Evolutionary conservation across 2,329 filamentous ascomycete genomes (phyloP).

Genomic region (Elsinoe perseae): DNA sequence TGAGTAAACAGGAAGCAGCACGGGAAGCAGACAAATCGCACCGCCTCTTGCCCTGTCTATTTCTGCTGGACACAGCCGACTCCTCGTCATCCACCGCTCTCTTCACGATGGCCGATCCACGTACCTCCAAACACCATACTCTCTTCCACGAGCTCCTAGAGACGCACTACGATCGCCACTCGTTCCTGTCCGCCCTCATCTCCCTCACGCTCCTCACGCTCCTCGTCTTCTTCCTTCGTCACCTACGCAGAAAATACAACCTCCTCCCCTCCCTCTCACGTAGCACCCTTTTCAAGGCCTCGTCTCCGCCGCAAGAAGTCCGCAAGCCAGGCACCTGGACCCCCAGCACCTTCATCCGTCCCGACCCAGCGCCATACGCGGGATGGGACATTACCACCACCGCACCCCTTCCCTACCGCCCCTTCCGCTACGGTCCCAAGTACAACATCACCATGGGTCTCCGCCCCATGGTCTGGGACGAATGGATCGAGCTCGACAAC

Average conservation of each 20-base stretch:
- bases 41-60: no score
- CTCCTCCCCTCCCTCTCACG: not conserved
- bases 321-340: slow-evolving; percentile 40
- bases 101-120: not conserved
- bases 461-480: slow-evolving; percentile 58
- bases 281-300: not conserved
- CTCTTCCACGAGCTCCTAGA: not conserved
- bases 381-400: slow-evolving; percentile 62
- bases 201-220: not conserved
- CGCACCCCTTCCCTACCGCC: slow-evolving; percentile 67
- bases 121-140: not conserved
- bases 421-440: slow-evolving; percentile 68
- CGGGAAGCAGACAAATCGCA: no score
- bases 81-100: no score
- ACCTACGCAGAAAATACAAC: not conserved
- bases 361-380: slow-evolving; percentile 54
- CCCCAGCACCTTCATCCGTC: slow-evolving; percentile 52
- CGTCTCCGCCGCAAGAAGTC: not conserved
- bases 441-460: slow-evolving; percentile 73
- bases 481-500: slow-evolving; percentile 83
- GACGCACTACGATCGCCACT: not conserved
- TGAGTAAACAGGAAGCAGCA: no score
- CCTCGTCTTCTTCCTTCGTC: not conserved
- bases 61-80: no score
- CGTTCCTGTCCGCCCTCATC: not conserved